Conservation (phyloP, 768 basidiomycete species). For the Coprinopsis strossmayeri region DNA sequence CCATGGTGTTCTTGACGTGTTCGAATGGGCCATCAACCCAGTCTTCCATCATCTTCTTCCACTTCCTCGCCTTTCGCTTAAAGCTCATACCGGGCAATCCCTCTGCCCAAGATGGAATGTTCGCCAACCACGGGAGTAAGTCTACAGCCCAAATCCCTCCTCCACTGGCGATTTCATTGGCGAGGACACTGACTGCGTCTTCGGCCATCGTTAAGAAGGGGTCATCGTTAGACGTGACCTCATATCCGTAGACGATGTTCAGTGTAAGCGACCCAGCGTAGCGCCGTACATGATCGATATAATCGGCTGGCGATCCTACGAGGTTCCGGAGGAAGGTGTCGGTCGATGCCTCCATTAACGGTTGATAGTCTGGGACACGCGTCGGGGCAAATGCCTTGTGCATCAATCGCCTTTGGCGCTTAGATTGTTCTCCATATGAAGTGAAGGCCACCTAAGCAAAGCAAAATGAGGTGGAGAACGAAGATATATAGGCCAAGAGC, state of each 20-base stretch:
- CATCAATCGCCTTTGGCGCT: conserved; percentile 62
- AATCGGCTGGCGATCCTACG: conserved; percentile 34
- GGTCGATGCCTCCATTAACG: conserved; percentile 51
- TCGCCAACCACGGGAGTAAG: conserved; percentile 40
- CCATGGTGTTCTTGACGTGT: conserved; percentile 51
- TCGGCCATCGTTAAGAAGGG: conserved; percentile 33
- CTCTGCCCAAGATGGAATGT: conserved; percentile 52
- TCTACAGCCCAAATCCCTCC: conserved; percentile 48
- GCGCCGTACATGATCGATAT: conserved; percentile 32
- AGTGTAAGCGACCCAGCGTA: conserved; percentile 56
- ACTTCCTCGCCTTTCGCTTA: conserved; percentile 48
- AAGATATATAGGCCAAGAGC: conserved; percentile 1
- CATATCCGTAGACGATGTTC: conserved; percentile 59
- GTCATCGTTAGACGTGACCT: conserved; percentile 30
- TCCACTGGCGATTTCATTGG: conserved; percentile 34
- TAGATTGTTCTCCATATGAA: conserved; percentile 53
- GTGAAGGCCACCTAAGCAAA: conserved; percentile 52
- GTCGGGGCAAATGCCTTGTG: conserved; percentile 53
- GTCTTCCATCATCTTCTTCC: conserved; percentile 60
- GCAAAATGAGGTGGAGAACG: conserved; percentile 7
- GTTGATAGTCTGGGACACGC: conserved; percentile 49
- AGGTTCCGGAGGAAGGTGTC: conserved; percentile 51
- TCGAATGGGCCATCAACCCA: conserved; percentile 61
- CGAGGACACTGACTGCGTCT: conserved; percentile 34
- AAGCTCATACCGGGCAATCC: conserved; percentile 55